A percentile compares a stretch with the other conserved stretches of the same genome.
Evolutionary conservation across 768 basidiomycete species (phyloP).

Genomic region (Rhodotorula paludigena): DNA sequence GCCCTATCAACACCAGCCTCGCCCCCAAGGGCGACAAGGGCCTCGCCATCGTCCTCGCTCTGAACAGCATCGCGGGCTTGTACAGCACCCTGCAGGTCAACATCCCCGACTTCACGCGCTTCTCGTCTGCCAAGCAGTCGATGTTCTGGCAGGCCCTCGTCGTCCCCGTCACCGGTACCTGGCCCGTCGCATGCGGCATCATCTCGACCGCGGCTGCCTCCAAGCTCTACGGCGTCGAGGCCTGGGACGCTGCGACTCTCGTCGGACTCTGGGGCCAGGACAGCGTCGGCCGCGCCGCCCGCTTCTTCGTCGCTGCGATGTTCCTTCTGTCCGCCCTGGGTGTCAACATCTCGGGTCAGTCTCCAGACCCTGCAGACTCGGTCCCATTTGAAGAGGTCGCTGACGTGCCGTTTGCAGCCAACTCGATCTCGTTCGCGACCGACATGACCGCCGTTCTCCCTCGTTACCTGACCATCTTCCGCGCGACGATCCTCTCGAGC

Average conservation of each 20-base stretch:
- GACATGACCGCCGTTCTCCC: constrained; percentile 44
- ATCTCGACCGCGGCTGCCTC: constrained; percentile 8
- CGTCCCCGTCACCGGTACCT: constrained; percentile 23
- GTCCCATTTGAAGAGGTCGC: not conserved
- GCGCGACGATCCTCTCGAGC: constrained; percentile 43
- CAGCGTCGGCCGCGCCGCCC: constrained; percentile 16
- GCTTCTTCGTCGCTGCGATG: constrained; percentile 10
- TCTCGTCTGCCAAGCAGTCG: constrained; percentile 34
- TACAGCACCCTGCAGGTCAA: constrained; percentile 20
- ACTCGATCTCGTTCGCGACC: constrained; percentile 43
- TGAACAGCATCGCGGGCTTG: not conserved
- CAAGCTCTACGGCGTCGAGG: not conserved
- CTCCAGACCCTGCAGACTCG: not conserved
- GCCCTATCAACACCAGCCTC: constrained; percentile 23
- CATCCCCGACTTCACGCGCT: constrained; percentile 42
- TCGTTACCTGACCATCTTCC: constrained; percentile 45
- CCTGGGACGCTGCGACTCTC: constrained; percentile 22
- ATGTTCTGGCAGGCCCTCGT: constrained; percentile 41
- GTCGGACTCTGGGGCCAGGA: not conserved
- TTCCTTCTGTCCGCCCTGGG: constrained; percentile 7
- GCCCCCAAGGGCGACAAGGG: constrained; percentile 32
- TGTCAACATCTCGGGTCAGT: constrained; percentile 3
- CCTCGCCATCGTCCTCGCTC: constrained; percentile 1
- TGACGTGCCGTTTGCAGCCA: not conserved
- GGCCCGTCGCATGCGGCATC: constrained; percentile 2